A percentile compares a stretch with the other conserved stretches of the same genome.
These are phyloP conservation scores for Candida glucosophila DNA, from an alignment of 1,139 yeast species.

Conservation along the genomic window DNA sequence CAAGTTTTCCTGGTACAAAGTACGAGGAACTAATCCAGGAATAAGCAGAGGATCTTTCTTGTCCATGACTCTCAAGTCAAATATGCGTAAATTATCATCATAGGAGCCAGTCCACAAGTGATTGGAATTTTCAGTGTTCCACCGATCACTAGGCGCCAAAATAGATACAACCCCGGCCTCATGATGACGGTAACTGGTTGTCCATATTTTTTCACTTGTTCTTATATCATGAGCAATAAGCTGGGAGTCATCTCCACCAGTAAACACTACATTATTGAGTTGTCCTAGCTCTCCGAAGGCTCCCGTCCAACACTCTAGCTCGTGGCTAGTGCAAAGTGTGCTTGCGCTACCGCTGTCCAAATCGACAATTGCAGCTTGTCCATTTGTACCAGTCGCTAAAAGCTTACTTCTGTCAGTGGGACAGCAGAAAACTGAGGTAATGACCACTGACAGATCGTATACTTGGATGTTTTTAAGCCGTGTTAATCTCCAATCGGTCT, in stretches of 20 bases:
- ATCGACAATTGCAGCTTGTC: slow-evolving; percentile 33
- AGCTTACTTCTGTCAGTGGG: slow-evolving; percentile 25
- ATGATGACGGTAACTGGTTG: slow-evolving; percentile 50
- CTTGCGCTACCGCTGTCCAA: slow-evolving; percentile 9
- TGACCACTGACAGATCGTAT: slow-evolving; percentile 41
- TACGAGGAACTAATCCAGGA: slow-evolving; percentile 41
- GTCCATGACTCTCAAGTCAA: slow-evolving; percentile 61
- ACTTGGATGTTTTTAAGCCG: slow-evolving; percentile 20
- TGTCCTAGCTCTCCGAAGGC: slow-evolving; percentile 56
- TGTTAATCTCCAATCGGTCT: slow-evolving; percentile 7
- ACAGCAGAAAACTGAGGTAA: slow-evolving; percentile 64
- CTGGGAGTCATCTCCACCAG: slow-evolving; percentile 88
- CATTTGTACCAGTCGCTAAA: slow-evolving; percentile 54
- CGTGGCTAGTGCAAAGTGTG: slow-evolving; percentile 33
- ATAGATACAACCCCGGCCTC: slow-evolving; percentile 87
- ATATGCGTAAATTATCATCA: slow-evolving; percentile 65
- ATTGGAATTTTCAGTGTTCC: slow-evolving; percentile 38
- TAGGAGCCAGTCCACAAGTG: slow-evolving; percentile 85
- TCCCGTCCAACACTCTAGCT: slow-evolving; percentile 86
- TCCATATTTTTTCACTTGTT: slow-evolving; percentile 39
- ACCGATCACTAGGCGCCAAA: slow-evolving; percentile 33
- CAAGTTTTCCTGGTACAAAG: slow-evolving; percentile 36
- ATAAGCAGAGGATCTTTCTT: slow-evolving; percentile 26
- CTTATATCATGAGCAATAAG: slow-evolving; percentile 73
- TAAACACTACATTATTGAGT: slow-evolving; percentile 50